Base-by-base conservation (phyloP, 164 flowering plant species). In the Platanus orientalis region DNA sequence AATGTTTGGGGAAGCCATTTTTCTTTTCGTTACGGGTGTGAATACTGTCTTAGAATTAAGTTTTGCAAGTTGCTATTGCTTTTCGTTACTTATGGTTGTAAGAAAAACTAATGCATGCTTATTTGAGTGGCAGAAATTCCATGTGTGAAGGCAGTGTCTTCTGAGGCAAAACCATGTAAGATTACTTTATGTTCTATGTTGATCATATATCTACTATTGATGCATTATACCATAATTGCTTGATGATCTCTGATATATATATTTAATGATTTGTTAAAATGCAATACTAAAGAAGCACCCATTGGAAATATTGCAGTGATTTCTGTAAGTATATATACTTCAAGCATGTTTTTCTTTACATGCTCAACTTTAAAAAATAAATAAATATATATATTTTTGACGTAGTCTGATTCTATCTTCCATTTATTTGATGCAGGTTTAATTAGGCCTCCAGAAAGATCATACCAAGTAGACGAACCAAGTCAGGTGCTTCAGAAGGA, bases 51-150 rank as follows among this genome's bases (percentile, higher is more conserved):
- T 36, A 23, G 25, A n/a, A 56, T 61, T 30, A 21, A n/a, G 16
- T 24, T 13, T 30, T 29, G 10, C 2, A 32, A 32, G 9, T 32
- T 4, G 36, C 36, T 32, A 32, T 32, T 9, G n/a, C 36, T 32
- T 32, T 32, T 32, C 9, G 36, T 4, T 32, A 32, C 9, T 9
- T 54, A 24, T 26, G 20, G 57, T 57, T 77, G 29, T 71, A 56
- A 4, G n/a, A n/a, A n/a, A n/a, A n/a, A n/a, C n/a, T n/a, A n/a
- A n/a, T n/a, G n/a, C 26, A 21, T 39, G 44, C 58, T 62, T 60
- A 32, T 75, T 54, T 69, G 39, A 25, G 36, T 57, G 50, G 72
- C 85, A 83, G 90, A 84, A 75, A 69, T 34, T 68, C 90, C 94
- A 50, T 88, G 94, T 63, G 62, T 67, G 36, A 81, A 80, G 69